phyloP scores from a whole-genome alignment of 2,329 filamentous ascomycete genomes.

The Lomentospora prolificans region DNA sequence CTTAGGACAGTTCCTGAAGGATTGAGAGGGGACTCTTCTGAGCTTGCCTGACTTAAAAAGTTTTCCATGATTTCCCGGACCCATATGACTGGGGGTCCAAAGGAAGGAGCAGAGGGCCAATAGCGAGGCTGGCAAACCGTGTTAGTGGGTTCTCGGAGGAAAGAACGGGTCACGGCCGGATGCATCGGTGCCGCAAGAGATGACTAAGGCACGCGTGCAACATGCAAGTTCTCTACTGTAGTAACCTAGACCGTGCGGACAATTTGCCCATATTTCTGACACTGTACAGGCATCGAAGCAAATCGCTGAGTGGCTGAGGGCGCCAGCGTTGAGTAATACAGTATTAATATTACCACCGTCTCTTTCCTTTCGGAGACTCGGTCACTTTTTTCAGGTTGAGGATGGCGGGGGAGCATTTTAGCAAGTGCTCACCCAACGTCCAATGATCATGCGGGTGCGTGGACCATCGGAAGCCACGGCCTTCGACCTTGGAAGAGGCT shows the following conservation, averaged over 20 bases:
- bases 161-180: background rate
- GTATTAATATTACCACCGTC: no score
- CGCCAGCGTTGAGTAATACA: no score
- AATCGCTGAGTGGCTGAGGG: no score
- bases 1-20: background rate
- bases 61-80: background rate
- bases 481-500: background rate
- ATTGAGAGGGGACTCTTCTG: background rate
- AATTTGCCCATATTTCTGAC: no score
- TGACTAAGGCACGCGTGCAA: background rate
- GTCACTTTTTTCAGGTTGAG: background rate
- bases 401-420: background rate
- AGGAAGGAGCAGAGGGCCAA: background rate
- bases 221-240: no score
- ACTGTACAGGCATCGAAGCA: no score
- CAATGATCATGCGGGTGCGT: background rate
- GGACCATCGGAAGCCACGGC: background rate
- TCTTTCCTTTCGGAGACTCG: no score
- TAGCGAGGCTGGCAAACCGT: background rate
- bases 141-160: background rate
- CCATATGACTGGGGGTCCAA: background rate
- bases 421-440: background rate
- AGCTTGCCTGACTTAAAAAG: slow-evolving; percentile 1
- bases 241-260: no score
- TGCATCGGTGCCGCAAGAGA: background rate